Evolutionary conservation across 164 flowering plant species (phyloP), one percentile per base, ranked within the genome.

Genomic region (Chimonanthus salicifolius): DNA sequence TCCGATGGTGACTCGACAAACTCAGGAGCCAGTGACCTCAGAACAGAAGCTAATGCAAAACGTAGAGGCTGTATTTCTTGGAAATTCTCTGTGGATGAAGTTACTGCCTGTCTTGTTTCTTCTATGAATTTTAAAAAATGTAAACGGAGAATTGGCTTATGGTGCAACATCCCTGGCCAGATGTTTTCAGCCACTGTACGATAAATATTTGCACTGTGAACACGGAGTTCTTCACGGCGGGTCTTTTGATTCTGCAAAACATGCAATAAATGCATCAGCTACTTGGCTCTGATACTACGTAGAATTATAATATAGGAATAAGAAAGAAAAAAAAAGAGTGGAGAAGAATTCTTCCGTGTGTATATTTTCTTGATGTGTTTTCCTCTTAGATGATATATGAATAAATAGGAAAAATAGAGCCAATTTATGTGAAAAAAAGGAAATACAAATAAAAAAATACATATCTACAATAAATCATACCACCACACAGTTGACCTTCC

Each of bases 181-280:
- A 92, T 82, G 67, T 88, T 96, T 79, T 96, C 99, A 68, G 99
- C 94, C 76, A 94, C 91, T 69, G 88, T 80, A 7, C 97, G 94
- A 73, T 89, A 92, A 70, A 96, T 88, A 82, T 92, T 94, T 71
- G 98, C 94, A 79, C 89, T 87, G 76, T 94, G 98, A 71, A 83
- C 77, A n/a, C 97, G 97, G 11, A 94, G 89, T 79, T 96, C 99
- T 82, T 96, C 99, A 20, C 97, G 92, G 46, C 99, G 95, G 50
- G 88, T 72, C 79, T 87, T 96, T 82, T 96, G 99, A 80, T 82
- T 90, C 98, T 96, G 92, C 81, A 78, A 43, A 6, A 72, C 21
- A 20, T n/a, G n/a, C n/a, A n/a, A n/a, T n/a, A n/a, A n/a, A n/a
- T n/a, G n/a, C 21, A 20, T 20, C 21, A 33, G 33, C 33, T 33